Conservation (phyloP, 2,329 filamentous ascomycete species). For the Cytospora chrysosperma region DNA sequence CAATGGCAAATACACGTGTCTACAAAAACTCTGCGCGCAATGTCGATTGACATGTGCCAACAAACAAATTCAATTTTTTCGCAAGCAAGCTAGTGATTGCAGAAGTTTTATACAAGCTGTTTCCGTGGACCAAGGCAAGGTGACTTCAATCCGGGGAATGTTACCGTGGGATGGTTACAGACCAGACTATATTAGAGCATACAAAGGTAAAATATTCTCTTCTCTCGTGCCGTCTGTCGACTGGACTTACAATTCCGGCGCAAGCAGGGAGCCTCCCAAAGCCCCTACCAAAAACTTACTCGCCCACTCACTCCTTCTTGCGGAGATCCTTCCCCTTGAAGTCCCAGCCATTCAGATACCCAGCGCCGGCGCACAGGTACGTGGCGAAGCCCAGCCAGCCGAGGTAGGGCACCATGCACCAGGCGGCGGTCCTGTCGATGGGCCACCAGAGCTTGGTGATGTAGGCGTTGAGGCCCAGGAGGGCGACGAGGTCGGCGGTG, state of each 20-base stretch:
- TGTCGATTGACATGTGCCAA: neutral
- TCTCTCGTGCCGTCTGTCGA: no score
- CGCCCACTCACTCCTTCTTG: constrained; percentile 27
- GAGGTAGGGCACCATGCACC: constrained; percentile 76
- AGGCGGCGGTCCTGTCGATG: constrained; percentile 71
- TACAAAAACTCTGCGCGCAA: neutral
- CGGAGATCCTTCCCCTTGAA: constrained; percentile 40
- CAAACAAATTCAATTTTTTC: neutral
- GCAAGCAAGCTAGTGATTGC: neutral
- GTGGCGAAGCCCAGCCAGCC: constrained; percentile 86
- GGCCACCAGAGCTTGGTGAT: constrained; percentile 74
- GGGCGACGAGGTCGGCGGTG: constrained; percentile 69
- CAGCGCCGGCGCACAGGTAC: constrained; percentile 72
- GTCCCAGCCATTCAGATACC: constrained; percentile 68
- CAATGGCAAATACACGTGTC: neutral
- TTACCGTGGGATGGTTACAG: no score
- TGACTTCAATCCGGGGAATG: neutral
- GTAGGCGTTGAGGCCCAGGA: constrained; percentile 71
- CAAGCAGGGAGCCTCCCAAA: neutral
- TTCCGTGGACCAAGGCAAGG: neutral
- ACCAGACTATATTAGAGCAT: neutral
- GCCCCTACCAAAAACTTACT: no score
- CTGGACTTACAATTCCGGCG: neutral
- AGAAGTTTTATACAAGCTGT: neutral
- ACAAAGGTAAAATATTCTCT: no score